A percentile compares a stretch with the other conserved stretches of the same genome.
Conservation (phyloP, 495 filamentous ascomycete species). For the Daldinia loculata region DNA sequence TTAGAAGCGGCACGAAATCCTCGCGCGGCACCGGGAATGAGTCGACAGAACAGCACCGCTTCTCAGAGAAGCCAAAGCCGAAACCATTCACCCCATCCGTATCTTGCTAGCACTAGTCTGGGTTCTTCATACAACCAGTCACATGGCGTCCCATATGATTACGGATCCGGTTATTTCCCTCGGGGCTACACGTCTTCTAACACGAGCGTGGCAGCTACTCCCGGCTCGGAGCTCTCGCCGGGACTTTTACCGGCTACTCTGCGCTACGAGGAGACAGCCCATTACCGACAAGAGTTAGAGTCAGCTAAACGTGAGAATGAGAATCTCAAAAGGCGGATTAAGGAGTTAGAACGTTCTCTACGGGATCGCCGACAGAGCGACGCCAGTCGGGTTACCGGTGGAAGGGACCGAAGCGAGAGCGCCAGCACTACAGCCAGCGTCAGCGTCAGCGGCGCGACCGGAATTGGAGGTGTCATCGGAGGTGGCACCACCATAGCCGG, state of each 20-base stretch:
- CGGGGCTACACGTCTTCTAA: conserved; percentile 36
- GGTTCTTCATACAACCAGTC: conserved; percentile 37
- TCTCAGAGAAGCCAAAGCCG: conserved; percentile 53
- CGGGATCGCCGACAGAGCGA: conserved; percentile 57
- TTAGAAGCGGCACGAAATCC: conserved; percentile 46
- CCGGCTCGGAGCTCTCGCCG: conserved; percentile 53
- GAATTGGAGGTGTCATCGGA: conserved; percentile 30
- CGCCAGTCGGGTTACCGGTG: conserved; percentile 45
- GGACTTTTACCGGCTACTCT: conserved; percentile 61
- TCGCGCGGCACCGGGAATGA: conserved; percentile 48
- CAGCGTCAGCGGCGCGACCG: conserved; percentile 40
- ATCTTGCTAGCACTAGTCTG: conserved; percentile 31
- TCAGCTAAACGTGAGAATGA: conserved; percentile 83
- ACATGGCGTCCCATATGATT: conserved; percentile 34
- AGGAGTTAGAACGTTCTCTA: conserved; percentile 71
- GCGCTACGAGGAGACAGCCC: conserved; percentile 75
- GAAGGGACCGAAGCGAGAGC: conserved; percentile 56
- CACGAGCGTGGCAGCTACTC: conserved; percentile 46
- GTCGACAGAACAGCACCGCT: conserved; percentile 55
- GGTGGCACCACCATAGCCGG: conserved; percentile 40
- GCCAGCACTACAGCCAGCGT: conserved; percentile 43
- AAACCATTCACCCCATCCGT: conserved; percentile 51
- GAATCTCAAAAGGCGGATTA: conserved; percentile 71
- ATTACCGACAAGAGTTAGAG: conserved; percentile 76
- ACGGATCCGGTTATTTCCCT: conserved; percentile 50